phyloP scores from a whole-genome alignment of 805 yeast genomes.

The Ogataea trehalophila region DNA sequence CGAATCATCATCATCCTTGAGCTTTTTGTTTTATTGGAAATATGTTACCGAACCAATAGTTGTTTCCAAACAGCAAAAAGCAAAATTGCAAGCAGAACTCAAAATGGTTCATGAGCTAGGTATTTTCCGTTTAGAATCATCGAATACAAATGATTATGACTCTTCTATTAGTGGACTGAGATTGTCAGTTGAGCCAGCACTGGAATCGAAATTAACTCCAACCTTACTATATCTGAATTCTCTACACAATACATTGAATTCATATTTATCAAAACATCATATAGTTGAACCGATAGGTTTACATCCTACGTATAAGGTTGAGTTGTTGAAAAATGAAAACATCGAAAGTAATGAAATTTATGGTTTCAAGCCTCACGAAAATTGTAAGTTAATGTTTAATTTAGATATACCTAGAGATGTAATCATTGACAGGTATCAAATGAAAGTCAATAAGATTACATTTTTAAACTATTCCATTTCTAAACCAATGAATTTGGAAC shows the following conservation, averaged over 20 bases:
- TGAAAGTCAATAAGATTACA: background rate
- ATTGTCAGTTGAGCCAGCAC: slow-evolving; percentile 4
- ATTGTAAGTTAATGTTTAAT: slow-evolving; percentile 21
- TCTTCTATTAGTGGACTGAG: slow-evolving; percentile 20
- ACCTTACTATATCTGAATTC: slow-evolving; percentile 22
- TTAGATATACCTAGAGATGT: slow-evolving; percentile 22
- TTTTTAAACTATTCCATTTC: slow-evolving; percentile 10
- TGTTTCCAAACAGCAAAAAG: background rate
- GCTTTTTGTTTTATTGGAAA: slow-evolving; percentile 19
- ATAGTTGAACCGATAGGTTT: slow-evolving; percentile 17
- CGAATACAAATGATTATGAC: slow-evolving; percentile 15
- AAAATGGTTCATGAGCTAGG: slow-evolving; percentile 18
- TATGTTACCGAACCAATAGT: slow-evolving; percentile 9
- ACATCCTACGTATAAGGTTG: slow-evolving; percentile 24
- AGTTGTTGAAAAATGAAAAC: slow-evolving; percentile 2
- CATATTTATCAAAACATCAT: slow-evolving; percentile 13
- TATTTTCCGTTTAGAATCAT: slow-evolving; percentile 14
- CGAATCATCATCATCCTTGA: background rate
- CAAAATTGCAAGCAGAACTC: background rate
- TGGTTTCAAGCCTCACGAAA: slow-evolving; percentile 4
- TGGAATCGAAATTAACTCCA: slow-evolving; percentile 13
- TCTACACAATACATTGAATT: slow-evolving; percentile 13
- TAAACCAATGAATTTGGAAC: slow-evolving; percentile 27
- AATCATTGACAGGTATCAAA: slow-evolving; percentile 27
- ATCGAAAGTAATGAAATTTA: background rate